Evolutionary conservation across 805 yeast genomes (phyloP), one percentile per base, ranked within the genome.

Genomic region (Vanderwaltozyma polyspora): DNA sequence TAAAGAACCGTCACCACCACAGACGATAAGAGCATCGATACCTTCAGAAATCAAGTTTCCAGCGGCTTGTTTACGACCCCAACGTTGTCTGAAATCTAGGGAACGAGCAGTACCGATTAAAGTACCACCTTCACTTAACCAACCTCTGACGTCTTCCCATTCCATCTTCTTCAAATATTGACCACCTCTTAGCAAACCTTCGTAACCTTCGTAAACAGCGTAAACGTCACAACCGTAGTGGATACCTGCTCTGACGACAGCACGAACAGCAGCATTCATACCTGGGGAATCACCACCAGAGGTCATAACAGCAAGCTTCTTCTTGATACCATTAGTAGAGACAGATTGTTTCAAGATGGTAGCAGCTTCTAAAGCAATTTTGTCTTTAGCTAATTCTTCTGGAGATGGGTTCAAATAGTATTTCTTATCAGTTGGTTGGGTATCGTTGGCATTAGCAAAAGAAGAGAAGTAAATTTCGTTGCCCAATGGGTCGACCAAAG

Each of bases 211-310:
- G 56, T 74, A 79, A 32, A 93, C 76, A 19, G 93, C 96, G 51
- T 70, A 91, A 21, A 86, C 89, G 43, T 86, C 93, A 64, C 97
- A 91, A 13, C 81, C 87, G 38, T 76, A 68, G 64, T 67, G 74
- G 43, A 91, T 84, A 42, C 94, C 95, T 2, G 95, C 75, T 49
- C 98, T 73, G 7, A 89, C 95, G 39, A 91, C 94, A 1, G 97
- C 94, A 43, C 98, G 71, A 6, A 91, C 98, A 19, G 79, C 83
- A 4, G 96, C 89, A 60, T 86, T 85, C 98, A 91, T 91, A 51
- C 99, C 99, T 21, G 93, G 98, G 34, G 97, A 82, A 57, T 91
- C 99, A 61, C 99, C 98, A 48, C 98, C 98, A 1, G 95, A 84
- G 5, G 97, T 91, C 89, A 91, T 86, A 33, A 91, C 91, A 4